Evolutionary conservation across 1,284 basidiomycete species (phyloP).

Genomic region (Uromyces viciae-fabae): DNA sequence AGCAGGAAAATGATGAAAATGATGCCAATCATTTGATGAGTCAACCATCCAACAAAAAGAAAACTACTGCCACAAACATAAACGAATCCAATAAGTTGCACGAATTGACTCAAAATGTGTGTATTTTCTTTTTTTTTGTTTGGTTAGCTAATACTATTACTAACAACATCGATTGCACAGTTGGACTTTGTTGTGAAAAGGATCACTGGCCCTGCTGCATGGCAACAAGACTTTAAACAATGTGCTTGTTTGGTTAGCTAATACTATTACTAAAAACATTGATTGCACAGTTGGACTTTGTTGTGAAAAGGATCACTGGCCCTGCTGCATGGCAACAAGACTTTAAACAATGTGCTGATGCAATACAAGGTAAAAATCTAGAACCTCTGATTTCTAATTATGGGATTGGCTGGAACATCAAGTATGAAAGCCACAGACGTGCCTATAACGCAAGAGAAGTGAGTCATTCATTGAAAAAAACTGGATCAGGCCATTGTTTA

Average conservation of each 20-base stretch:
- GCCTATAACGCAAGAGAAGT: constrained; percentile 22
- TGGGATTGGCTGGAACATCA: constrained; percentile 22
- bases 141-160: too few relatives aligned
- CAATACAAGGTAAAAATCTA: background rate
- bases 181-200: background rate
- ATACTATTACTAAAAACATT: too few relatives aligned
- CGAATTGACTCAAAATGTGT: background rate
- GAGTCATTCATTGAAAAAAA: background rate
- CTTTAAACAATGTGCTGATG: background rate
- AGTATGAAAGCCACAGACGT: background rate
- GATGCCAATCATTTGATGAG: background rate
- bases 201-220: too few relatives aligned
- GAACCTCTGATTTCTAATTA: constrained; percentile 6
- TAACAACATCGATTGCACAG: too few relatives aligned
- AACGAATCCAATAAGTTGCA: background rate
- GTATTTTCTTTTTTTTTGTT: background rate
- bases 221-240: too few relatives aligned
- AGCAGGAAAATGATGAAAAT: background rate
- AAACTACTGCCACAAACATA: background rate
- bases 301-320: background rate
- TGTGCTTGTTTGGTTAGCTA: too few relatives aligned
- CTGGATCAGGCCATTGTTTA: too few relatives aligned
- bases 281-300: constrained; percentile 20
- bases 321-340: background rate
- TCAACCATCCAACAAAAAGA: background rate